A percentile compares a stretch with the other conserved stretches of the same genome.
phyloP scores from a whole-genome alignment of 2,329 filamentous ascomycete species.

The Botrytis elliptica region DNA sequence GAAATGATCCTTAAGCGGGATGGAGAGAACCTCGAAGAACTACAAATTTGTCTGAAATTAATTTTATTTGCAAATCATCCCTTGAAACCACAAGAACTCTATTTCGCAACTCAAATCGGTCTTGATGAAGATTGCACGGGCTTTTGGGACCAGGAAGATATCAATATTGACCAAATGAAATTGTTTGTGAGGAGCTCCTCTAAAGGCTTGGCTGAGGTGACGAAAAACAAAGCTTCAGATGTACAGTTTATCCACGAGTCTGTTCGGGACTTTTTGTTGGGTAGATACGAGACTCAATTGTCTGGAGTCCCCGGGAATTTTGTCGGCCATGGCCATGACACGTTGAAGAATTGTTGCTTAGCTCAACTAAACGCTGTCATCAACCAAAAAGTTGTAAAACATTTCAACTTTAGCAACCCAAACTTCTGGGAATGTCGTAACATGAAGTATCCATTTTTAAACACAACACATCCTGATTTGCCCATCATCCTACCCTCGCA shows the following conservation, averaged over 20 bases:
- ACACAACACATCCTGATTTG: background rate
- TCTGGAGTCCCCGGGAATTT: constrained; percentile 28
- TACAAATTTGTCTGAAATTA: constrained; percentile 52
- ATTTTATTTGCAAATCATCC: constrained; percentile 48
- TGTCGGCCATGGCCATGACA: constrained; percentile 31
- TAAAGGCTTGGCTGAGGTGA: constrained; percentile 45
- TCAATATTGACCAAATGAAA: constrained; percentile 38
- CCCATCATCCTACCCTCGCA: background rate
- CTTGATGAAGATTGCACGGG: constrained; percentile 24
- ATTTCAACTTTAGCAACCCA: constrained; percentile 21
- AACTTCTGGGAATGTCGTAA: constrained; percentile 19
- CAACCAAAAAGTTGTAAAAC: constrained; percentile 22
- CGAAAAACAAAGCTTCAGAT: constrained; percentile 33
- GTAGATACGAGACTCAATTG: constrained; percentile 35
- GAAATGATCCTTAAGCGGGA: constrained; percentile 44
- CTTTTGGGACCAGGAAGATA: constrained; percentile 32
- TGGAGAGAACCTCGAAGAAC: constrained; percentile 40
- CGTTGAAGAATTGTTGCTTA: constrained; percentile 32
- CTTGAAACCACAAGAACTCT: constrained; percentile 31
- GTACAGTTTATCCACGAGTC: constrained; percentile 46
- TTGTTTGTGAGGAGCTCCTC: constrained; percentile 43
- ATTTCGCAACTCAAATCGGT: constrained; percentile 29
- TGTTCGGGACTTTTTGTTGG: constrained; percentile 44
- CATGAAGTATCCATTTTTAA: background rate
- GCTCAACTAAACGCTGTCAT: constrained; percentile 28